These are phyloP conservation scores for Deuterostichococcus epilithicus DNA, from an alignment of 139 green algal genomes.

Conservation along the genomic window DNA sequence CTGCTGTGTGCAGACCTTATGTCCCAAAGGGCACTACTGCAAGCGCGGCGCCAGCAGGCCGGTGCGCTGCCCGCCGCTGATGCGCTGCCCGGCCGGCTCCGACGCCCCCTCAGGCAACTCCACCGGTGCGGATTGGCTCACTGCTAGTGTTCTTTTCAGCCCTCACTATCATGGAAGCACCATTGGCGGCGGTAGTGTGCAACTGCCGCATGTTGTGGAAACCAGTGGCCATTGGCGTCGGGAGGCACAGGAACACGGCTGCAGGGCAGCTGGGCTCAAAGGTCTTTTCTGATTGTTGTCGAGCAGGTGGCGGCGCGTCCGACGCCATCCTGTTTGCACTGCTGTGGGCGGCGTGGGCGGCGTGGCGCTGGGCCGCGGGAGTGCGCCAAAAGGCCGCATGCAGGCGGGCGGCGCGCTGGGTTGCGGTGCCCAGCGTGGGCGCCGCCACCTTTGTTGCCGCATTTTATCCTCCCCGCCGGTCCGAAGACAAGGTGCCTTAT, in stretches of 20 bases:
- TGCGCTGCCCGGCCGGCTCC: slow-evolving; percentile 29
- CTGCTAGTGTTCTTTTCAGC: too few relatives aligned
- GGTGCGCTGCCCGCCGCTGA: slow-evolving; percentile 38
- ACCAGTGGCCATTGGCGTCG: too few relatives aligned
- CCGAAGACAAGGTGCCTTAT: too few relatives aligned
- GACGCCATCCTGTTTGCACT: slow-evolving; percentile 28
- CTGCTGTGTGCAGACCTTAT: slow-evolving; percentile 16
- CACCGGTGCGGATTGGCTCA: background rate
- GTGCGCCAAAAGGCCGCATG: slow-evolving; percentile 2
- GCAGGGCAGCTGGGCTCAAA: too few relatives aligned
- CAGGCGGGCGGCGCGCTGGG: too few relatives aligned
- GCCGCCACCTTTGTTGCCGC: background rate
- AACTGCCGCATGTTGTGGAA: too few relatives aligned
- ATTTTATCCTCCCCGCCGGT: too few relatives aligned
- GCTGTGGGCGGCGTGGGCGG: slow-evolving; percentile 34
- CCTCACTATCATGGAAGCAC: too few relatives aligned
- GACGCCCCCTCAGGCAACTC: slow-evolving; percentile 39
- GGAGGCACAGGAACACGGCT: too few relatives aligned
- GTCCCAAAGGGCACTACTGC: slow-evolving; percentile 42
- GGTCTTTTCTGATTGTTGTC: background rate
- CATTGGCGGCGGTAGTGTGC: too few relatives aligned
- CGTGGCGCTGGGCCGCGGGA: slow-evolving; percentile 13
- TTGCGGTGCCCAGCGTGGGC: background rate
- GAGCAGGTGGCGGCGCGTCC: background rate
- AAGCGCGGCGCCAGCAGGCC: slow-evolving; percentile 28